Conservation (phyloP, 176 grass and related monocot genomes). For the Cocos nucifera region DNA sequence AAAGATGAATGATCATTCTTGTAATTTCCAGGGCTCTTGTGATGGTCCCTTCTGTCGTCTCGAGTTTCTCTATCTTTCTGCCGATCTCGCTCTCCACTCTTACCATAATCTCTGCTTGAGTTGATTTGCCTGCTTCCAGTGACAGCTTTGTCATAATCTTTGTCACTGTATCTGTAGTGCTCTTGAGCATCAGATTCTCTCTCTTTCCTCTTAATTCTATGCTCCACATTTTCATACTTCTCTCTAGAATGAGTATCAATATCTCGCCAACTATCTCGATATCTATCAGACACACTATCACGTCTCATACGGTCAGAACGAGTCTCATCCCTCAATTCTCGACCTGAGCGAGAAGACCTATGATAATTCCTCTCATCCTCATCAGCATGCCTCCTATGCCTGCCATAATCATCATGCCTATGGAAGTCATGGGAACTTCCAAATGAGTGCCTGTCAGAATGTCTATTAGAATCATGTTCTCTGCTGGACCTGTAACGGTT, state of each 20-base stretch:
- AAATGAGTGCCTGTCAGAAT: conserved; percentile 43
- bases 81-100: conserved; percentile 12
- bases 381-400: conserved; percentile 37
- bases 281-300: conserved; percentile 36
- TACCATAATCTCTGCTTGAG: conserved; percentile 17
- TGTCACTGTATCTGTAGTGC: conserved; percentile 19
- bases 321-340: conserved; percentile 37
- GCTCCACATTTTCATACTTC: conserved; percentile 29
- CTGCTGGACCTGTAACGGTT: conserved; percentile 20
- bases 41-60: conserved; percentile 10
- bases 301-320: conserved; percentile 31
- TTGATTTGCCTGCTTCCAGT: conserved; percentile 28
- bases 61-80: conserved; percentile 17
- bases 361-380: conserved; percentile 44
- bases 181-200: conserved; percentile 23
- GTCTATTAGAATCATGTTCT: conserved; percentile 42
- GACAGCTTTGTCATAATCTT: conserved; percentile 35
- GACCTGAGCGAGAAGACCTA: conserved; percentile 41
- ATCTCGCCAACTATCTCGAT: conserved; percentile 28
- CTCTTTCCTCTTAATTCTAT: conserved; percentile 41
- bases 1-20: neutral
- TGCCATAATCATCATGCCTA: conserved; percentile 67
- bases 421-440: conserved; percentile 36
- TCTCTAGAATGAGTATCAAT: conserved; percentile 27
- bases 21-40: conserved; percentile 11